Percentiles rank a stretch among this genome's conserved stretches.
phyloP scores from a whole-genome alignment of 2,329 filamentous ascomycete genomes.

The Trichoderma aggressivum region DNA sequence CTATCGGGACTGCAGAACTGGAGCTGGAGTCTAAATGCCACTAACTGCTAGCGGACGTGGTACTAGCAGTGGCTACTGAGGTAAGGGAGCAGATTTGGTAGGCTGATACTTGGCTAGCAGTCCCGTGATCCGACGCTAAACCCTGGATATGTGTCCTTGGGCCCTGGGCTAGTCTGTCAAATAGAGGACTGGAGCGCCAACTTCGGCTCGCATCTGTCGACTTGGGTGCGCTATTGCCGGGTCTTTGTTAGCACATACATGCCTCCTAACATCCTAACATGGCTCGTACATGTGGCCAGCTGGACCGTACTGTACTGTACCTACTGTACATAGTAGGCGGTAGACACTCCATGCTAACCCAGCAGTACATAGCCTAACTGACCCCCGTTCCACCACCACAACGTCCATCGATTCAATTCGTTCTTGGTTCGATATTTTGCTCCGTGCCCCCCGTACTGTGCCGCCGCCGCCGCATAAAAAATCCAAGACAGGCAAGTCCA shows the following conservation, averaged over 20 bases:
- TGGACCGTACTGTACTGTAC: background rate
- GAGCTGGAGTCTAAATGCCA: background rate
- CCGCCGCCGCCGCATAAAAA: conserved; percentile 5
- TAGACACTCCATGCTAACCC: background rate
- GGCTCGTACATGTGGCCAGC: background rate
- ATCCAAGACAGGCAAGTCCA: background rate
- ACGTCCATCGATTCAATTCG: background rate
- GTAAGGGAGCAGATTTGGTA: background rate
- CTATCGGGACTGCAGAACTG: background rate
- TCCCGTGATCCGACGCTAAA: conserved; percentile 16
- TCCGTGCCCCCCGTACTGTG: conserved; percentile 16
- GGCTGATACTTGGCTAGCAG: background rate
- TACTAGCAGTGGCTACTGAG: background rate
- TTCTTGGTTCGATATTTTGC: background rate
- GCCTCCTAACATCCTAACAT: background rate
- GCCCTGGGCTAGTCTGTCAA: conserved; percentile 7
- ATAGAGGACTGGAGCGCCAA: conserved; percentile 11
- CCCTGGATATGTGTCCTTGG: background rate
- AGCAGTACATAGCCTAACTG: background rate
- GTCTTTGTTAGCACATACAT: background rate
- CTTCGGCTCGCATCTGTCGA: conserved; percentile 12
- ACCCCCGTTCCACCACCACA: background rate
- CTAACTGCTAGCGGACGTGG: background rate
- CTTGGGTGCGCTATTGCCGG: background rate
- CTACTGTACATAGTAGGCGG: background rate